These are phyloP conservation scores for Vigna unguiculata DNA, from an alignment of 306 rosid species.

Conservation along the genomic window DNA sequence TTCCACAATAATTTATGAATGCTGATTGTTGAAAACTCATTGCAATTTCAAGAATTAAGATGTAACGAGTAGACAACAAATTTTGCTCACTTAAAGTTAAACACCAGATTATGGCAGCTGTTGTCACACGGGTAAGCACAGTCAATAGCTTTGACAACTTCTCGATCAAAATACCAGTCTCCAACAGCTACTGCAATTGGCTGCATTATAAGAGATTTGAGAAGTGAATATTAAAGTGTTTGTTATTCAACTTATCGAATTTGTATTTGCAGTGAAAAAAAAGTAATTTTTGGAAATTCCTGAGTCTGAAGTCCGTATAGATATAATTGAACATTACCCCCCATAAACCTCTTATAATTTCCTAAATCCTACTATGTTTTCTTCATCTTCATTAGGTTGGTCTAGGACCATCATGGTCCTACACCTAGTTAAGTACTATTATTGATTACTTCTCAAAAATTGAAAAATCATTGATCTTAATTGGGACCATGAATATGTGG, in stretches of 20 bases:
- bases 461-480: too few species aligned
- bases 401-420: neutral
- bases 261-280: neutral
- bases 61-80: slow-evolving; percentile 10
- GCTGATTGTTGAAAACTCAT: slow-evolving; percentile 50
- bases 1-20: slow-evolving; percentile 44
- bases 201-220: slow-evolving; percentile 51
- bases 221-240: slow-evolving; percentile 3
- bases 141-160: slow-evolving; percentile 69
- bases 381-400: neutral
- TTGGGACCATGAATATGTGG: neutral
- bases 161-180: slow-evolving; percentile 89
- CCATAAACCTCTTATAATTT: slow-evolving; percentile 15
- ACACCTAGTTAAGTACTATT: neutral
- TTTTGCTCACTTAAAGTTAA: slow-evolving; percentile 62
- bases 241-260: neutral
- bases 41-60: slow-evolving; percentile 29
- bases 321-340: slow-evolving; percentile 5
- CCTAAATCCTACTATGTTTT: slow-evolving; percentile 2
- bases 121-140: slow-evolving; percentile 95
- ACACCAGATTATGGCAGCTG: slow-evolving; percentile 84
- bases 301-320: neutral
- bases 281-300: neutral
- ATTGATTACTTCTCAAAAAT: too few species aligned
- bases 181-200: slow-evolving; percentile 87